phyloP scores from a whole-genome alignment of 768 basidiomycete species.

The Tylopilus subfusipes region DNA sequence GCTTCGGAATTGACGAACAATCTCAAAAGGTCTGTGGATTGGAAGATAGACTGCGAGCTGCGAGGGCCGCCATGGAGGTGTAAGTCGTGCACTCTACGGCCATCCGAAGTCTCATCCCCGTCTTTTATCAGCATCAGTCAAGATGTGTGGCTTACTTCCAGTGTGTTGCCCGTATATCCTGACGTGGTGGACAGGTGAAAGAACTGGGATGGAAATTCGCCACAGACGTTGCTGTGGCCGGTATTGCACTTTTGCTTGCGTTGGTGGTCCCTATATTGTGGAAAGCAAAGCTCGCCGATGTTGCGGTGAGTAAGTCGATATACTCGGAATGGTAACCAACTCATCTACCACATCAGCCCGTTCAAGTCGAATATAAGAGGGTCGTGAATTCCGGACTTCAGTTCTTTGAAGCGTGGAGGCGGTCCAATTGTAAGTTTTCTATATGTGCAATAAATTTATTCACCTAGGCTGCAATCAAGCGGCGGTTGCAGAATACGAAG shows the following conservation, averaged over 20 bases:
- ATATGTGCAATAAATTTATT: not conserved
- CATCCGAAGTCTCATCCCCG: not conserved
- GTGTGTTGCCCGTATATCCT: not conserved
- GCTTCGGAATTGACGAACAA: slow-evolving; percentile 2
- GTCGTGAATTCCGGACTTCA: slow-evolving; percentile 3
- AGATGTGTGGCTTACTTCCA: slow-evolving; percentile 8
- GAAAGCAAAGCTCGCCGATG: slow-evolving; percentile 3
- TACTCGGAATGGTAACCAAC: not conserved
- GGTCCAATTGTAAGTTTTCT: slow-evolving; percentile 6
- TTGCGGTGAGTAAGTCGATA: not conserved
- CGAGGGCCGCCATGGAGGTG: slow-evolving; percentile 15
- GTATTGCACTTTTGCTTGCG: slow-evolving; percentile 16
- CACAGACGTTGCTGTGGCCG: slow-evolving; percentile 10
- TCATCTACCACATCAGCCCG: not conserved
- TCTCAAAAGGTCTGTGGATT: slow-evolving; percentile 4
- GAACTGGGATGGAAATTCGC: slow-evolving; percentile 17
- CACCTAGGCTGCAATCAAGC: slow-evolving; percentile 4
- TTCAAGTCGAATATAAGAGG: slow-evolving; percentile 4
- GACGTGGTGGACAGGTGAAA: slow-evolving; percentile 12
- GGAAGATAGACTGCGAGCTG: not conserved
- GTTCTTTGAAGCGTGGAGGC: slow-evolving; percentile 5
- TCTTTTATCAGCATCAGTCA: slow-evolving; percentile 9
- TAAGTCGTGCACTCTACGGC: not conserved
- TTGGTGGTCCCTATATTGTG: slow-evolving; percentile 9
- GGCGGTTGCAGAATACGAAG: slow-evolving; percentile 6